Base-by-base conservation (phyloP, 2,329 filamentous ascomycete genomes). In the Hymenoscyphus salicellus region DNA sequence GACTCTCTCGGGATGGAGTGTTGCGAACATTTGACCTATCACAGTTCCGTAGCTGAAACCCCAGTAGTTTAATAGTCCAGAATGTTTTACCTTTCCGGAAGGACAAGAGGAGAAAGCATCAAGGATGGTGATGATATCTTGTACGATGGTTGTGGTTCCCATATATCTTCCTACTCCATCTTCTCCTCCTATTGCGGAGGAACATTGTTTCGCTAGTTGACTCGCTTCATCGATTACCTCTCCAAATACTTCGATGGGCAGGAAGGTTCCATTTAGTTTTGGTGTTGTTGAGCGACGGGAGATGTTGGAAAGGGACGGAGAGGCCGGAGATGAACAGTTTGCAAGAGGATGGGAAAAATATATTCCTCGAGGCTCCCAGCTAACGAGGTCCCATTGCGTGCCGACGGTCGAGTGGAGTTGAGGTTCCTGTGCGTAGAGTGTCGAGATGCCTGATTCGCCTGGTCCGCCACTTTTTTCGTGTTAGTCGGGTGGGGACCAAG, bases 1-100 rank as follows among this genome's bases (percentile, higher is more conserved):
- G 10, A 83, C 72, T 20, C 75, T 72, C 1, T 73, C 73, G 0
- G 79, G 79, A 65, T 76, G 80, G 75, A 80, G 76, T 0, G 76
- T 77, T 11, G 79, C 79, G 62, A 81, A 80, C 0, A 75, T 78
- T 52, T 78, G 77, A 1, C 79, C 79, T 2, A 81, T 71, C 8
- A 78, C 69, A 1, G 77, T 79, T 1, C 79, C 79, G 64, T 84
- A 84, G 3, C 80, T 83, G 58, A 83, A 78, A 0, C 82, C 81
- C 73, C 80, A 79, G 67, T 82, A 84, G 68, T 81, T 80, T 32
- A 84, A 66, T 57, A 67, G 8, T 6, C 52, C 17, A 59, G 72
- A 64, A 2, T 62, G 33, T 17, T 43, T 16, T 8, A 55, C 61
- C 26, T 16, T 41, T 58, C n/a, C n/a, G n/a, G n/a, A n/a, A n/a